Evolutionary conservation across 805 yeast species (phyloP), one percentile per base, ranked within the genome.

Genomic region (Torulaspora quercuum): DNA sequence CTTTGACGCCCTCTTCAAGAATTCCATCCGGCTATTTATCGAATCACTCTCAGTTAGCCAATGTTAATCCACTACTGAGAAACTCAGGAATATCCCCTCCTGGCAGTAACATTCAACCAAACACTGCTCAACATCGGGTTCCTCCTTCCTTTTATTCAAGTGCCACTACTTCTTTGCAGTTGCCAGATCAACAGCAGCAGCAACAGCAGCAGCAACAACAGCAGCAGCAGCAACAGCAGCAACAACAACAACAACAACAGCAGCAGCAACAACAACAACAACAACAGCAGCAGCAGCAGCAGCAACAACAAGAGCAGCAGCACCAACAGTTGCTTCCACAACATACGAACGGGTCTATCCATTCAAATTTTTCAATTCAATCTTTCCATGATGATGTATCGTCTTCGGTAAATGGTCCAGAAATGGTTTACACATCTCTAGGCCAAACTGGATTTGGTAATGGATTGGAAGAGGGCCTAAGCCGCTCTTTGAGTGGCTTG

Each of bases 11-110:
- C 20, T 53, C 60, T 15, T 55, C 63, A 12, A 49, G 64, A 41
- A 56, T 59, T 23, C 64, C 64, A 11, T 58, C 64, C 3, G 64
- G 64, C 27, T 59, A 57, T 35, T 43, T 52, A n/a, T 48, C 59
- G 3, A 52, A 49, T 21, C 48, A 51, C 37, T 40, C 44, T n/a
- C 48, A 45, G 24, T 33, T 53, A 33, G 55, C 45, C 26, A 37
- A 47, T 18, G 37, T 47, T 17, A 60, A 60, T 33, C 63, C 65
- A 4, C 39, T 61, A 36, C 33, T 61, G 34, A 57, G 66, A 47
- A 57, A 52, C 25, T 46, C 53, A 6, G 50, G 49, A 14, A 41
- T 53, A 12, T 49, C 62, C 4, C 58, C 61, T 13, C 46, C 59
- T 3, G 33, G 45, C 6, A 41, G 33, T 4, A 46, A 39, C 10